Evolutionary conservation across 345 rosid genomes (phyloP).

Genomic region (Citrus maxima): DNA sequence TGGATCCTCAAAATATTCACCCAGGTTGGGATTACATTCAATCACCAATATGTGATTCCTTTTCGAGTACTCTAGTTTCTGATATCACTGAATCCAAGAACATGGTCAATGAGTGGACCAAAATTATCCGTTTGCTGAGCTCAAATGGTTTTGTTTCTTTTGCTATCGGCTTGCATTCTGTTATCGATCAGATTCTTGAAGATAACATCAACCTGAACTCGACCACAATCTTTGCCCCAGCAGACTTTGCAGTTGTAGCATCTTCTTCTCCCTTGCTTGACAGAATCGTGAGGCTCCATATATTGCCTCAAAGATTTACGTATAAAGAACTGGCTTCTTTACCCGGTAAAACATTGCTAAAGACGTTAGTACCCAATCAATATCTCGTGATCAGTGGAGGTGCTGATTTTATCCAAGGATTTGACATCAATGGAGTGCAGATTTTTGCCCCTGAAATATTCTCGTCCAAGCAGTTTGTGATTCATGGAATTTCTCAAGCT

Average conservation of each 20-base stretch:
- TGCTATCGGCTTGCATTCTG: slow-evolving; percentile 69
- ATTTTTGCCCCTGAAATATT: slow-evolving; percentile 53
- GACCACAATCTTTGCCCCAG: slow-evolving; percentile 63
- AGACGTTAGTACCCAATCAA: slow-evolving; percentile 46
- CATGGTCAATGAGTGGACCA: slow-evolving; percentile 46
- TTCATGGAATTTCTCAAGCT: slow-evolving; percentile 60
- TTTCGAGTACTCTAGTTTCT: slow-evolving; percentile 18
- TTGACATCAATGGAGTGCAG: slow-evolving; percentile 47
- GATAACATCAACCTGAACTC: slow-evolving; percentile 39
- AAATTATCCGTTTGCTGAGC: slow-evolving; percentile 54
- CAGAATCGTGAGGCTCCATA: slow-evolving; percentile 53
- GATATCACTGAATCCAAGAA: slow-evolving; percentile 23
- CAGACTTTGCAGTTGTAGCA: slow-evolving; percentile 41
- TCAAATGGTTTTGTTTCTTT: slow-evolving; percentile 70
- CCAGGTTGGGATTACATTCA: slow-evolving; percentile 31
- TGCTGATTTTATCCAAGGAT: slow-evolving; percentile 15
- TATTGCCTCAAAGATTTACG: slow-evolving; percentile 42
- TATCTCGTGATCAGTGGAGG: slow-evolving; percentile 35
- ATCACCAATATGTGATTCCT: slow-evolving; percentile 30
- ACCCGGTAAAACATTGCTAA: slow-evolving; percentile 36
- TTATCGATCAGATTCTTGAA: slow-evolving; percentile 50
- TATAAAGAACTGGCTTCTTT: slow-evolving; percentile 40
- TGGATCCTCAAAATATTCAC: slow-evolving; percentile 18
- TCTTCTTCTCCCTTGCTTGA: slow-evolving; percentile 52
- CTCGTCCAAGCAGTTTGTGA: slow-evolving; percentile 39